A percentile compares a stretch with the other conserved stretches of the same genome.
These are phyloP conservation scores for Parathielavia hyrcaniae DNA, from an alignment of 495 filamentous ascomycete species.

Conservation along the genomic window DNA sequence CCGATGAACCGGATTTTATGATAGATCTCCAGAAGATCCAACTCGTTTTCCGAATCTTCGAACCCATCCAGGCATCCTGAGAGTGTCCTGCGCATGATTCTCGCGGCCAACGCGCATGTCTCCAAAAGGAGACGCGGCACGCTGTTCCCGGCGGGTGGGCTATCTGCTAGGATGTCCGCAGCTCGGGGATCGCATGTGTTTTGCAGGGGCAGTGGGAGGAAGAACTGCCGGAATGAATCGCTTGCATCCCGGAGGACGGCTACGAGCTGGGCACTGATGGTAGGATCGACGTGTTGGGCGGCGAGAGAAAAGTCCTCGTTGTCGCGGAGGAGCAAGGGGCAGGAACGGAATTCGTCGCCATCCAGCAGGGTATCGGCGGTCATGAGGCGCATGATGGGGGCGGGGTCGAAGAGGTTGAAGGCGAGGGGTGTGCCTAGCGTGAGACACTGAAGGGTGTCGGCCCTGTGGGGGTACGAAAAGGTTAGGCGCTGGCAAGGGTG, in stretches of 20 bases:
- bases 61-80: neutral
- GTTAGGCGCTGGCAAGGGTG: neutral
- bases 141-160: neutral
- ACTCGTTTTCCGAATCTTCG: neutral
- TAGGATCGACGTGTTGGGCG: neutral
- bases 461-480: neutral
- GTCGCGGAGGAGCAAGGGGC: slow-evolving; percentile 1
- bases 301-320: neutral
- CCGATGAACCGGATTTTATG: neutral
- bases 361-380: neutral
- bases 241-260: neutral
- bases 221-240: neutral
- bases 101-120: neutral
- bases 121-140: neutral
- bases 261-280: neutral
- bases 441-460: neutral
- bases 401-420: neutral
- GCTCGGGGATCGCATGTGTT: neutral
- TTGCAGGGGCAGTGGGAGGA: neutral
- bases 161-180: neutral
- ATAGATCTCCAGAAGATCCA: neutral
- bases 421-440: neutral
- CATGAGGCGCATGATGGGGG: neutral
- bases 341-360: neutral
- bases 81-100: neutral